Percentiles rank a stretch among this genome's conserved stretches.
phyloP scores from a whole-genome alignment of 2,329 filamentous ascomycete genomes.

The Simplicillium sp. region DNA sequence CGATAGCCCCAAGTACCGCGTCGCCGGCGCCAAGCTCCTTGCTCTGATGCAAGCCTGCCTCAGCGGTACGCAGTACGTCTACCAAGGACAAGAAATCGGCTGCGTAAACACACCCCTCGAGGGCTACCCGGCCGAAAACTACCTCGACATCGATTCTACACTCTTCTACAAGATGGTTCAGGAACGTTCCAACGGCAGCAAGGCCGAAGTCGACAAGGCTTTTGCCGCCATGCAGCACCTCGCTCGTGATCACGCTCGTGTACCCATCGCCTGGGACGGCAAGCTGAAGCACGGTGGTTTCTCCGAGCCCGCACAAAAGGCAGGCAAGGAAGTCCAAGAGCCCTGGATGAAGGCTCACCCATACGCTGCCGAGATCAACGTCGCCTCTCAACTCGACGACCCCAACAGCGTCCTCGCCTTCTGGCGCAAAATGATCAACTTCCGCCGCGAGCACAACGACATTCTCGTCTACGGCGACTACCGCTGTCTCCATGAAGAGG shows the following conservation, averaged over 20 bases:
- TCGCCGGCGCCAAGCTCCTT: conserved; percentile 46
- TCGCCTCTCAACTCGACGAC: conserved; percentile 38
- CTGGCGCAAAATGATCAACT: conserved; percentile 19
- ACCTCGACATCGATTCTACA: conserved; percentile 38
- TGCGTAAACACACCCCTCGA: conserved; percentile 49
- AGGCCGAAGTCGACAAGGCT: conserved; percentile 23
- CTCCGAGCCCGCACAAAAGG: conserved; percentile 23
- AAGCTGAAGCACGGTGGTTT: conserved; percentile 21
- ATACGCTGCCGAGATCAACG: conserved; percentile 37
- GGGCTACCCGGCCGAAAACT: conserved; percentile 50
- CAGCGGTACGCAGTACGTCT: conserved; percentile 54
- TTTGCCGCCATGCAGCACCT: conserved; percentile 21
- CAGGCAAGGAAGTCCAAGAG: conserved; percentile 15
- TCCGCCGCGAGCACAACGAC: conserved; percentile 20
- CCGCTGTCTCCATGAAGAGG: conserved; percentile 11
- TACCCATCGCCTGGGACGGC: conserved; percentile 56
- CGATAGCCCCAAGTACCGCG: conserved; percentile 36
- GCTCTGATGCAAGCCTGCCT: conserved; percentile 42
- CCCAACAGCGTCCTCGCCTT: conserved; percentile 22
- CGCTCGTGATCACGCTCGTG: conserved; percentile 53
- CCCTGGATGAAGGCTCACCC: conserved; percentile 24
- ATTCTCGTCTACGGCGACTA: conserved; percentile 25
- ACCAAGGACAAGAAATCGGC: conserved; percentile 60
- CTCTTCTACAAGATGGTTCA: conserved; percentile 23
- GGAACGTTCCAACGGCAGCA: conserved; percentile 18